phyloP scores from a whole-genome alignment of 495 filamentous ascomycete genomes.

The Aspergillus saccharolyticus region DNA sequence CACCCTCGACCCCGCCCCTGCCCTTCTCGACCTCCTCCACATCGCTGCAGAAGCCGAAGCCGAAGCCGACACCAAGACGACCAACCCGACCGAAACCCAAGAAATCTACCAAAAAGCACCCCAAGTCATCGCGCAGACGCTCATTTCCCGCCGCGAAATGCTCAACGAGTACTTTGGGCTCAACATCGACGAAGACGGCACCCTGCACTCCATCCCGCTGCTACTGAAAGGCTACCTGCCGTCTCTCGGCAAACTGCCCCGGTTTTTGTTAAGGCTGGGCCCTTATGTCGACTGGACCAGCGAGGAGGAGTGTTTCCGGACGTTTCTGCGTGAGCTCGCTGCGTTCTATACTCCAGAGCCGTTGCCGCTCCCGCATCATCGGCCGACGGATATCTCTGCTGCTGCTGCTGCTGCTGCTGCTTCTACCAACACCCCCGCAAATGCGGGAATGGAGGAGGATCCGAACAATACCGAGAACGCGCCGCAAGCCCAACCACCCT shows the following conservation, averaged over 20 bases:
- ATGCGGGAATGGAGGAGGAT: too few relatives aligned
- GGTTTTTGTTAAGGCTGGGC: conserved; percentile 82
- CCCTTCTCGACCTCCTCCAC: conserved; percentile 61
- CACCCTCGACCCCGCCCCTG: conserved; percentile 69
- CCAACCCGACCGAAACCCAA: conserved; percentile 41
- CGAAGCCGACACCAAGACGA: conserved; percentile 10
- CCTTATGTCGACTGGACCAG: conserved; percentile 82
- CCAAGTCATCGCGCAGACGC: conserved; percentile 50
- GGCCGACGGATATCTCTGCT: too few relatives aligned
- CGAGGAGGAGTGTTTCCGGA: conserved; percentile 82
- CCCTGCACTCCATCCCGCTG: conserved; percentile 74
- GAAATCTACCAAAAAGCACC: conserved; percentile 64
- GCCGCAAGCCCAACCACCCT: too few relatives aligned
- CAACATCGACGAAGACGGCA: conserved; percentile 71
- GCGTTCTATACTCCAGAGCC: conserved; percentile 87
- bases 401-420: conserved; percentile 13
- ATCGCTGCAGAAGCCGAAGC: conserved; percentile 68
- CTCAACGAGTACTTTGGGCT: conserved; percentile 88
- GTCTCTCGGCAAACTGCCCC: conserved; percentile 76
- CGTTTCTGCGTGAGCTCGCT: conserved; percentile 82
- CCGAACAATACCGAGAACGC: too few relatives aligned
- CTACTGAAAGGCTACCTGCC: conserved; percentile 87
- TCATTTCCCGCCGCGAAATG: conserved; percentile 78
- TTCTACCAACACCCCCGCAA: too few relatives aligned
- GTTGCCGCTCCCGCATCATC: conserved; percentile 62